These are phyloP conservation scores for Moringa oleifera DNA, from an alignment of 345 rosid genomes.

Conservation along the genomic window DNA sequence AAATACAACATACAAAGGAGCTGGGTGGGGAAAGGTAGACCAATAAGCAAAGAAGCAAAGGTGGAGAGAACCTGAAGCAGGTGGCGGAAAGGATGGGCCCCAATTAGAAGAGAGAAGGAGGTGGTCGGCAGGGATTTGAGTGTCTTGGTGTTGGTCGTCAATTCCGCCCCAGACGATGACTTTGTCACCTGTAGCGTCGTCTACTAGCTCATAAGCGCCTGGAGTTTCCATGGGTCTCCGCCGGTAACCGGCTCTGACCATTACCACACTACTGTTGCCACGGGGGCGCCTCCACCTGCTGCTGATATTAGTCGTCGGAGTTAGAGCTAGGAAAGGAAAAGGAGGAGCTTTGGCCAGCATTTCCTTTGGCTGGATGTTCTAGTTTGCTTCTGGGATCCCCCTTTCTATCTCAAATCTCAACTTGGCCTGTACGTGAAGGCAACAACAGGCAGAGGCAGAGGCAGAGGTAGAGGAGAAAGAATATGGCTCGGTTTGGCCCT, in stretches of 20 bases:
- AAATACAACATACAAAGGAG: background rate
- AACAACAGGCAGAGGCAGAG: too few relatives aligned
- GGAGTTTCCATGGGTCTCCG: conserved; percentile 37
- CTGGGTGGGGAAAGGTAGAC: too few relatives aligned
- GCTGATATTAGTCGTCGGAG: background rate
- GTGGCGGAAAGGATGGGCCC: conserved; percentile 13
- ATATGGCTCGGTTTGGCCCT: too few relatives aligned
- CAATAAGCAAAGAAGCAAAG: background rate
- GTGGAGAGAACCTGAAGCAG: conserved; percentile 11
- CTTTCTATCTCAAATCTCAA: too few relatives aligned
- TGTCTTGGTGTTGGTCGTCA: conserved; percentile 13
- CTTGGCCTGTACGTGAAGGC: too few relatives aligned
- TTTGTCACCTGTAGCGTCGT: conserved; percentile 43
- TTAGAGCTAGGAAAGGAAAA: background rate
- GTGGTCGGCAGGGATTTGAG: conserved; percentile 22
- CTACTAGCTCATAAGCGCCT: conserved; percentile 29
- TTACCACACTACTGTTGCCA: conserved; percentile 5
- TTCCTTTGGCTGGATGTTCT: too few relatives aligned
- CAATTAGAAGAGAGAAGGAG: conserved; percentile 26
- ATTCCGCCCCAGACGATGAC: conserved; percentile 40
- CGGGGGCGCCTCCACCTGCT: conserved; percentile 3
- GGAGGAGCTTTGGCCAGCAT: conserved; percentile 15
- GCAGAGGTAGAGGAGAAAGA: too few relatives aligned
- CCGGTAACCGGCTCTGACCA: conserved; percentile 22
- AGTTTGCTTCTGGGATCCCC: too few relatives aligned